phyloP scores from a whole-genome alignment of 176 grass and related monocot species.

The Hyparrhenia diplandra region DNA sequence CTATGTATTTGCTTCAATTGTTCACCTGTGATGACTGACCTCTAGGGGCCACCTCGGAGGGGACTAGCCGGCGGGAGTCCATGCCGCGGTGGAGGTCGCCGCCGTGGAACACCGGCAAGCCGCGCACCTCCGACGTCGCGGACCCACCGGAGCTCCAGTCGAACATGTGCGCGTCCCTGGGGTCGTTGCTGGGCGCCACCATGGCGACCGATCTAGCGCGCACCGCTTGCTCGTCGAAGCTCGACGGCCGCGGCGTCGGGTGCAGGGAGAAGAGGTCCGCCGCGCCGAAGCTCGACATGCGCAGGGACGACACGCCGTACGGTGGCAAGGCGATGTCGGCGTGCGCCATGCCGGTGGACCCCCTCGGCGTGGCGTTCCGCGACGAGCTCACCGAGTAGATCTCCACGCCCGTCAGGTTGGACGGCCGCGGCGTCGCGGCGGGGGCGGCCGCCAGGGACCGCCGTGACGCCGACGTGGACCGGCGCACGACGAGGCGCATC shows the following conservation, averaged over 20 bases:
- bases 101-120: slow-evolving; percentile 59
- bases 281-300: slow-evolving; percentile 64
- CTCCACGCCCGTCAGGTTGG: slow-evolving; percentile 45
- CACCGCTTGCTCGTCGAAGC: slow-evolving; percentile 26
- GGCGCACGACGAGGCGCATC: slow-evolving; percentile 29
- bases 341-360: slow-evolving; percentile 59
- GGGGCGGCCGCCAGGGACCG: background rate
- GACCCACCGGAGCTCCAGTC: slow-evolving; percentile 69
- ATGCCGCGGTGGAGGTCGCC: slow-evolving; percentile 41
- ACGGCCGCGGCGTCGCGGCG: slow-evolving; percentile 27
- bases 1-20: background rate
- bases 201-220: slow-evolving; percentile 23
- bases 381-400: slow-evolving; percentile 75
- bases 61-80: slow-evolving; percentile 49
- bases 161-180: slow-evolving; percentile 62
- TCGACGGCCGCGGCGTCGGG: slow-evolving; percentile 50
- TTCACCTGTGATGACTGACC: slow-evolving; percentile 11
- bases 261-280: slow-evolving; percentile 76
- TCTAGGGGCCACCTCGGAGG: slow-evolving; percentile 35
- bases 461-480: slow-evolving; percentile 22
- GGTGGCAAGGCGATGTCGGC: slow-evolving; percentile 19
- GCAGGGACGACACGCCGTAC: background rate
- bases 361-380: slow-evolving; percentile 65
- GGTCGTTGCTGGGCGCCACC: slow-evolving; percentile 32
- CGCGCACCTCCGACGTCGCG: slow-evolving; percentile 52